These are phyloP conservation scores for Castanea sativa DNA, from an alignment of 306 rosid species.

Conservation along the genomic window DNA sequence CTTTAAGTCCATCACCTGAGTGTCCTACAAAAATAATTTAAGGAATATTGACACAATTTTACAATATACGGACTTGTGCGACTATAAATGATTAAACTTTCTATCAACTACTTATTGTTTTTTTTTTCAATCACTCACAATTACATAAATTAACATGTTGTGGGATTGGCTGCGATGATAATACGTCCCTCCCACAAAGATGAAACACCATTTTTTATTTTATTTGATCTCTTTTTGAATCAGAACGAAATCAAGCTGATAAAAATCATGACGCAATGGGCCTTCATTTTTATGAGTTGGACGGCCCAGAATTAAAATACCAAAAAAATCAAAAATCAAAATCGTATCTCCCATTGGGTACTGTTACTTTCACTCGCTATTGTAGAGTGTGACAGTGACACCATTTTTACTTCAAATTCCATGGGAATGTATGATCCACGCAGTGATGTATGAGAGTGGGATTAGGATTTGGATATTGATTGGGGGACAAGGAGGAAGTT, in stretches of 20 bases:
- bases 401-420: neutral
- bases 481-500: slow-evolving; percentile 18
- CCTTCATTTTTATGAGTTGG: slow-evolving; percentile 10
- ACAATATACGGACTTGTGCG: no score
- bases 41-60: no score
- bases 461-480: neutral
- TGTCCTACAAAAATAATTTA: no score
- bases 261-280: neutral
- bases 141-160: no score
- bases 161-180: no score
- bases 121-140: no score
- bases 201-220: no score
- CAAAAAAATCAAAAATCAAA: neutral
- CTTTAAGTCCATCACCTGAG: no score
- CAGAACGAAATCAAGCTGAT: neutral
- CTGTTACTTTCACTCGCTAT: neutral
- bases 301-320: slow-evolving; percentile 13
- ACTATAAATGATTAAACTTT: no score
- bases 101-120: no score
- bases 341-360: neutral
- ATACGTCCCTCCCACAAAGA: no score
- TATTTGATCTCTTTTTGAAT: no score
- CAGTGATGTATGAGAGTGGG: slow-evolving; percentile 1
- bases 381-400: neutral
- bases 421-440: slow-evolving; percentile 5